Evolutionary conservation across 306 rosid genomes (phyloP).

Genomic region (Oxytropis ochrocephala): DNA sequence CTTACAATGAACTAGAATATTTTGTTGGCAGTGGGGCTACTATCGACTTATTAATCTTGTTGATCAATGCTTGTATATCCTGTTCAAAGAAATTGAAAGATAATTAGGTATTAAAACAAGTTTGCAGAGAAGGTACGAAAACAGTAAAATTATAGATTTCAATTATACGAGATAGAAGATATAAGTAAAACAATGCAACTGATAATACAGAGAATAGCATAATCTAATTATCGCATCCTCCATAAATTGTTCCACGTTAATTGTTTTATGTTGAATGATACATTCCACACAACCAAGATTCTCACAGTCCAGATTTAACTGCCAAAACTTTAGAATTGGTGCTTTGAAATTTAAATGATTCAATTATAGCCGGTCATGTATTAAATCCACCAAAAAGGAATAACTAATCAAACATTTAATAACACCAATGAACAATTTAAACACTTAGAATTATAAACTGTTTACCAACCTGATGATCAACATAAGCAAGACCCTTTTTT

Average conservation of each 20-base stretch:
- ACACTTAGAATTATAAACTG: neutral
- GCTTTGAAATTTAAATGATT: slow-evolving; percentile 1
- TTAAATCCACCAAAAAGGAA: neutral
- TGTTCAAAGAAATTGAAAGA: no score
- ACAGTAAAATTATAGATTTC: no score
- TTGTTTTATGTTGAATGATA: slow-evolving; percentile 3
- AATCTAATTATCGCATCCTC: no score
- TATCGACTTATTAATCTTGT: no score
- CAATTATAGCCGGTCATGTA: neutral
- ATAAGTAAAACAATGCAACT: no score
- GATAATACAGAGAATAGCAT: neutral
- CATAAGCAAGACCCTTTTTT: slow-evolving; percentile 77
- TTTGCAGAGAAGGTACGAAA: no score
- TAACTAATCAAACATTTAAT: neutral
- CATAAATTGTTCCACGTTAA: slow-evolving; percentile 17
- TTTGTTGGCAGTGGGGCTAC: no score
- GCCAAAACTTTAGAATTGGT: neutral
- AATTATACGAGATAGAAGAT: no score
- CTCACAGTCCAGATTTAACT: neutral
- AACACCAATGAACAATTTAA: no score
- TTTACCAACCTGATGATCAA: slow-evolving; percentile 86
- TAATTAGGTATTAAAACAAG: no score
- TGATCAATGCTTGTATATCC: no score
- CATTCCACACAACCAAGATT: neutral
- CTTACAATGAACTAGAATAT: no score